A percentile compares a stretch with the other conserved stretches of the same genome.
Evolutionary conservation across 2,329 filamentous ascomycete genomes (phyloP).

Genomic region (Diaporthe destruens): DNA sequence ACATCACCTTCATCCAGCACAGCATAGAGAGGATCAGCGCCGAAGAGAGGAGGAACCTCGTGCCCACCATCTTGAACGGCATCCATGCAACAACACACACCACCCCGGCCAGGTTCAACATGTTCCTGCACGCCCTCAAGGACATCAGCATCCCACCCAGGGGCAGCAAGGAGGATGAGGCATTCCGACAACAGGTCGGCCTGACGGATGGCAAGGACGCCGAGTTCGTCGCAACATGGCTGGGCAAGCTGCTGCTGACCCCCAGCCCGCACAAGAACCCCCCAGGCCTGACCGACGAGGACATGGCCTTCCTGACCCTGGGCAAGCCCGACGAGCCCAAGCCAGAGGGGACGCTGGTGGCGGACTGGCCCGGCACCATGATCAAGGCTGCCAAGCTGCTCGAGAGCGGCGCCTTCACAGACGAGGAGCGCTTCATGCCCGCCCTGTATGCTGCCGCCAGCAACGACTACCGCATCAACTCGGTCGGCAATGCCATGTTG

Average conservation of each 20-base stretch:
- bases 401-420: conserved; percentile 86
- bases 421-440: conserved; percentile 85
- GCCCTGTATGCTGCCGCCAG: conserved; percentile 87
- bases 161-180: conserved; percentile 81
- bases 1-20: conserved; percentile 90
- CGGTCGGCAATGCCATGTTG: conserved; percentile 89
- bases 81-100: conserved; percentile 70
- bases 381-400: conserved; percentile 78
- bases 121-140: conserved; percentile 82
- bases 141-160: conserved; percentile 79
- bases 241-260: conserved; percentile 77
- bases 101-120: conserved; percentile 78
- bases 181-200: conserved; percentile 74
- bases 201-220: conserved; percentile 78
- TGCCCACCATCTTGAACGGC: conserved; percentile 78
- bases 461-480: conserved; percentile 82
- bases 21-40: conserved; percentile 68
- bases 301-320: conserved; percentile 77
- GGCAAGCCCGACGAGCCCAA: conserved; percentile 68
- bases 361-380: conserved; percentile 79
- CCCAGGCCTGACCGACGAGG: conserved; percentile 72
- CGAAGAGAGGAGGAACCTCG: conserved; percentile 75
- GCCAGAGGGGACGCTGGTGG: conserved; percentile 76
- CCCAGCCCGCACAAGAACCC: conserved; percentile 47
- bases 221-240: conserved; percentile 77